Conservation (phyloP, 305 asterid genomes). For the Solanum aculeatissimum region DNA sequence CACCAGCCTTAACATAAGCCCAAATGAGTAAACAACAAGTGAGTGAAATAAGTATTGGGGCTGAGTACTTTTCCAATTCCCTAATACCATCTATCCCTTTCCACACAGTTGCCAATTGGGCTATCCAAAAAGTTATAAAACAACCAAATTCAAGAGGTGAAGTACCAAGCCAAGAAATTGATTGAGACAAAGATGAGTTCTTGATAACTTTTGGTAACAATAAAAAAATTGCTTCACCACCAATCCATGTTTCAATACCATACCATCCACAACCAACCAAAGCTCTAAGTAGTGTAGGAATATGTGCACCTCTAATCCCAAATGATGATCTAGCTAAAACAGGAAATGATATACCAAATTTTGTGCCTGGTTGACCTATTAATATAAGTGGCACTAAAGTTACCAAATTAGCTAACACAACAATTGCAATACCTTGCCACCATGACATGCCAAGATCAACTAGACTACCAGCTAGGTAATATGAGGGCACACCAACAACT, state of each 20-base stretch:
- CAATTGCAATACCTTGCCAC: slow-evolving; percentile 95
- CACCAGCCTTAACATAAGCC: slow-evolving; percentile 68
- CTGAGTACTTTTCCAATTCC: slow-evolving; percentile 67
- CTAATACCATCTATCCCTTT: slow-evolving; percentile 78
- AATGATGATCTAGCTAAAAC: slow-evolving; percentile 68
- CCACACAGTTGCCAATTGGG: slow-evolving; percentile 60
- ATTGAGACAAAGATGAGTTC: slow-evolving; percentile 25
- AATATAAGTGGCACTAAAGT: slow-evolving; percentile 46
- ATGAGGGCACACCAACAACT: slow-evolving; percentile 81
- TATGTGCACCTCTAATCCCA: slow-evolving; percentile 73
- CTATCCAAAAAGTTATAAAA: slow-evolving; percentile 59
- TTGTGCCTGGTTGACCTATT: slow-evolving; percentile 74
- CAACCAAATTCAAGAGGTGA: slow-evolving; percentile 66
- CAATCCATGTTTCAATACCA: slow-evolving; percentile 92
- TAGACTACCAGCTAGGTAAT: slow-evolving; percentile 84
- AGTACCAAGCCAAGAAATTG: slow-evolving; percentile 63
- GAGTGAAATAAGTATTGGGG: slow-evolving; percentile 53
- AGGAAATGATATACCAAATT: slow-evolving; percentile 79
- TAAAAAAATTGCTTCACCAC: slow-evolving; percentile 78
- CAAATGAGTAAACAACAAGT: slow-evolving; percentile 49
- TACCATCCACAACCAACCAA: slow-evolving; percentile 91
- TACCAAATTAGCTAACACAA: slow-evolving; percentile 64
- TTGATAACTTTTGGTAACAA: slow-evolving; percentile 38
- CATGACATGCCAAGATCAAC: slow-evolving; percentile 94
- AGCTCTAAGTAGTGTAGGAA: slow-evolving; percentile 72